Evolutionary conservation across 805 yeast genomes (phyloP).

Genomic region (Priceomyces medius): DNA sequence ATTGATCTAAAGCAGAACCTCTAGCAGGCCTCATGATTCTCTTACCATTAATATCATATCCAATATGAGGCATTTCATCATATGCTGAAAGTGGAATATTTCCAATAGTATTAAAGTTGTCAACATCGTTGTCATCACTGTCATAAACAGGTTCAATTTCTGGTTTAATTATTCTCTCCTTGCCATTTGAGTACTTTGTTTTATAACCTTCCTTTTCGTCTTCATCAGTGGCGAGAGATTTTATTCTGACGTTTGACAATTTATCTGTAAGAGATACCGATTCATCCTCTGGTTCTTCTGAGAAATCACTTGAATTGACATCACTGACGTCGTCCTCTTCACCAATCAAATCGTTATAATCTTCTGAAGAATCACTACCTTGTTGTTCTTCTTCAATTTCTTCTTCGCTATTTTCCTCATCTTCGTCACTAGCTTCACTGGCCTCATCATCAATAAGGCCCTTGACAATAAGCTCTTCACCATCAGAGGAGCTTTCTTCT

Average conservation of each 20-base stretch:
- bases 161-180: slow-evolving; percentile 73
- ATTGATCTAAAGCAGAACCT: slow-evolving; percentile 89
- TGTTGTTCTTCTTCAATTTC: slow-evolving; percentile 15
- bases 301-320: slow-evolving; percentile 45
- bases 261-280: slow-evolving; percentile 51
- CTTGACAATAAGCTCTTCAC: slow-evolving; percentile 31
- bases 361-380: slow-evolving; percentile 55
- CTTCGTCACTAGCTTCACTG: slow-evolving; percentile 30
- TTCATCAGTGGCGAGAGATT: slow-evolving; percentile 43
- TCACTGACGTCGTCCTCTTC: slow-evolving; percentile 46
- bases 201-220: slow-evolving; percentile 32
- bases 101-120: slow-evolving; percentile 82
- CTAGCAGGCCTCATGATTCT: slow-evolving; percentile 98
- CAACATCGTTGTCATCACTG: slow-evolving; percentile 88
- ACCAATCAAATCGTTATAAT: slow-evolving; percentile 59
- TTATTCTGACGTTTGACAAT: slow-evolving; percentile 53
- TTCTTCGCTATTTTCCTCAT: slow-evolving; percentile 17
- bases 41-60: slow-evolving; percentile 95
- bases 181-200: slow-evolving; percentile 73
- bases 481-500: slow-evolving; percentile 20
- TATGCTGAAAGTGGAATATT: slow-evolving; percentile 90
- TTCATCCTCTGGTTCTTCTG: slow-evolving; percentile 56
- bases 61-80: slow-evolving; percentile 96
- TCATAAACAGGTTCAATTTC: slow-evolving; percentile 95
- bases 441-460: slow-evolving; percentile 46